Base-by-base conservation (phyloP, 441 rosid genomes). In the Biscutella laevigata region DNA sequence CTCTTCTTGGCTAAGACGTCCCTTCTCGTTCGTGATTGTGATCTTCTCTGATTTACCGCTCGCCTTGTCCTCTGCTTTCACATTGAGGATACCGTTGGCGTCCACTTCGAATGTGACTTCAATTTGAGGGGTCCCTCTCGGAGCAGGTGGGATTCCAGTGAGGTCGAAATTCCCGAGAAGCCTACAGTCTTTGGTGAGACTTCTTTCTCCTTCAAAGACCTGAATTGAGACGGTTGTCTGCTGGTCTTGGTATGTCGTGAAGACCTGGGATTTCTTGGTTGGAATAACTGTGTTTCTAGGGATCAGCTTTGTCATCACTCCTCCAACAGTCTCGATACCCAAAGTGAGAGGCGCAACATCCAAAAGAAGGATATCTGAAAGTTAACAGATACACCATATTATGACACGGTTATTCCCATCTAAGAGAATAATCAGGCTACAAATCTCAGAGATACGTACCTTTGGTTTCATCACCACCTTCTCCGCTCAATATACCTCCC, bases 401-500 rank as follows among this genome's bases (percentile, higher is more conserved):
- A 9, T 4, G 55, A 20, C 34, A 13, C 30, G 21, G 22, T 48
- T n/a, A 21, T 28, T 43, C 6, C 4, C 5, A 25, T 6, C 9
- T 7, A n/a, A 29, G 1, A 26, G 10, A 19, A 29, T 28, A 30
- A 19, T 6, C 20, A 47, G 60, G n/a, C 35, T 16, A 30, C 16
- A 5, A 47, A 33, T 17, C 0, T 13, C 3, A 24, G 37, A 19
- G 45, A 17, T 5, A 12, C 40, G 2, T 69, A 81, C 97, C 97
- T 88, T 92, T 92, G 75, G 98, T 92, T 62, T 92, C 96, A 33
- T 92, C 98, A 67, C 98, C 98, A 50, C 96, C 98, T 78, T 91
- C 98, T 50, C 96, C 98, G 15, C 96, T 85, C 77, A 91, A 75
- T 54, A 88, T 91, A 63, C 96, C 94, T 33, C 98, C 98, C 75